Evolutionary conservation across 2,329 filamentous ascomycete genomes (phyloP).

Genomic region (Claviceps sp.): DNA sequence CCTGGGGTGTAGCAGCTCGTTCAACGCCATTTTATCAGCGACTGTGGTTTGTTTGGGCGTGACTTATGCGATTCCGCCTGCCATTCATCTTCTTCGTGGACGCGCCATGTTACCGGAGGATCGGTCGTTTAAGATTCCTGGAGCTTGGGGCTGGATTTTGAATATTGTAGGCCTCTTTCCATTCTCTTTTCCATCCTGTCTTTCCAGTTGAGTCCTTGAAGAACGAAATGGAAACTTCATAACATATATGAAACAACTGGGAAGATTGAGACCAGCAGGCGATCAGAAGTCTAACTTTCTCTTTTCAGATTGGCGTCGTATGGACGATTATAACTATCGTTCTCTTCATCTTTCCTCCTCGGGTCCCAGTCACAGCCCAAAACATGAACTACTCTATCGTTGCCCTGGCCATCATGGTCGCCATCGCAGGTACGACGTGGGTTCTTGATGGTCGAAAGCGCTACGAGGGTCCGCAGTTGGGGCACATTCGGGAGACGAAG

Average conservation of each 20-base stretch:
- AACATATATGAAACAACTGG: too few species aligned
- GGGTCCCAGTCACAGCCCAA: constrained; percentile 45
- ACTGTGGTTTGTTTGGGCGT: constrained; percentile 62
- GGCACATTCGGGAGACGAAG: constrained; percentile 4
- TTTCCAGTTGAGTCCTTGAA: too few species aligned
- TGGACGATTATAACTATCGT: constrained; percentile 61
- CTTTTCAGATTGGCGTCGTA: constrained; percentile 33
- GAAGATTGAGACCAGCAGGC: neutral
- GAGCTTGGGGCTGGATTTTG: constrained; percentile 22
- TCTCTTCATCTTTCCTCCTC: constrained; percentile 62
- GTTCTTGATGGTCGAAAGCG: constrained; percentile 34
- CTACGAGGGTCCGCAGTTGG: constrained; percentile 24
- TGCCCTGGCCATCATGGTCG: constrained; percentile 32
- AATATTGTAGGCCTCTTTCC: constrained; percentile 13
- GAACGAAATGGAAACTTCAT: neutral
- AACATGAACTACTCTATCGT: constrained; percentile 53
- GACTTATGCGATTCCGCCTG: constrained; percentile 62
- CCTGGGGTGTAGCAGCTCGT: constrained; percentile 51
- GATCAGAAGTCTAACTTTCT: too few species aligned
- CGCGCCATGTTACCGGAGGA: constrained; percentile 49
- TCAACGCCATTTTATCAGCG: constrained; percentile 59
- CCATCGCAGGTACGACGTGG: constrained; percentile 31
- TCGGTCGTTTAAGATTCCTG: constrained; percentile 23
- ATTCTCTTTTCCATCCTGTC: neutral
- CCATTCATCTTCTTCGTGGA: constrained; percentile 54